Percentiles rank a stretch among this genome's conserved stretches.
Evolutionary conservation across 768 basidiomycete genomes (phyloP).

Genomic region (Kwoniella pini): DNA sequence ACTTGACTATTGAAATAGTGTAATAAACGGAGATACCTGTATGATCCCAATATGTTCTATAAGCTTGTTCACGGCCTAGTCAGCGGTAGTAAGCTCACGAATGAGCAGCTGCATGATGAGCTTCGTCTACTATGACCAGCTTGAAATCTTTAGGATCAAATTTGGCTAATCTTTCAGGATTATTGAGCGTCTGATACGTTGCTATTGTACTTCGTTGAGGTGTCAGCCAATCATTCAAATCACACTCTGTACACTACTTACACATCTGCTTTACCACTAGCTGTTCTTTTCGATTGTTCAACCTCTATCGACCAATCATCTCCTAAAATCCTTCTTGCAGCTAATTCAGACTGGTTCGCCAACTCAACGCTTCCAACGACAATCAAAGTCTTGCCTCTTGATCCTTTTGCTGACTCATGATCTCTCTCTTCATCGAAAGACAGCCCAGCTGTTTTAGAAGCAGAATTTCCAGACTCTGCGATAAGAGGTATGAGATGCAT

Average conservation of each 20-base stretch:
- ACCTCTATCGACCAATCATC: conserved; percentile 82
- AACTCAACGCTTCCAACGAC: conserved; percentile 82
- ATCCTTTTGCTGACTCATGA: neutral
- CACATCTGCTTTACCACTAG: conserved; percentile 82
- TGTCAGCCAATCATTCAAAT: too few relatives aligned
- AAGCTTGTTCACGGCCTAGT: too few relatives aligned
- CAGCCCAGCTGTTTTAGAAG: conserved; percentile 32
- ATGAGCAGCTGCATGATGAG: conserved; percentile 90
- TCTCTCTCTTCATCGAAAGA: neutral
- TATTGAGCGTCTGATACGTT: conserved; percentile 66
- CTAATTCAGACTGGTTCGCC: conserved; percentile 78
- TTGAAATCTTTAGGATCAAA: conserved; percentile 70
- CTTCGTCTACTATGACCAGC: conserved; percentile 85
- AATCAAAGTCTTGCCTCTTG: conserved; percentile 64
- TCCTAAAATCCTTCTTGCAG: conserved; percentile 64
- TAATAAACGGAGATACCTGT: conserved; percentile 78
- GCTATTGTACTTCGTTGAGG: conserved; percentile 53
- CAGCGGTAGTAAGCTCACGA: conserved; percentile 72
- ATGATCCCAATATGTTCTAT: neutral
- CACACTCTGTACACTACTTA: too few relatives aligned
- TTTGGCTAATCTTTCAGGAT: conserved; percentile 66
- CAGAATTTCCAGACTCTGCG: conserved; percentile 7
- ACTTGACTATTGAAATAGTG: conserved; percentile 71
- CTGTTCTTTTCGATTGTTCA: conserved; percentile 78
- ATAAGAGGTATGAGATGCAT: conserved; percentile 74